Conservation (phyloP, 1,139 yeast species). For the Suhomyces bolitotheri region DNA sequence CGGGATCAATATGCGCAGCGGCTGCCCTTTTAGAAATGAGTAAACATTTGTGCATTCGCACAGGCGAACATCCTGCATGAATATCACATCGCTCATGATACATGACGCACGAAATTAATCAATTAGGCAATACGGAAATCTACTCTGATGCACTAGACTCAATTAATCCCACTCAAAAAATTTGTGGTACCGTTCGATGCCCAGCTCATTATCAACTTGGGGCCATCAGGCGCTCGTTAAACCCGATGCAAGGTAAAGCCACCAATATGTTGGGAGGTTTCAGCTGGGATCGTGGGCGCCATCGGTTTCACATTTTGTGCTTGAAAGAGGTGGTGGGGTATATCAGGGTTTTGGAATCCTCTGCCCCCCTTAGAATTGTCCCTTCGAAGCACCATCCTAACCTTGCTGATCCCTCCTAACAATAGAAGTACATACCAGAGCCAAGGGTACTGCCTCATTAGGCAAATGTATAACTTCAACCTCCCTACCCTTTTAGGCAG, state of each 20-base stretch:
- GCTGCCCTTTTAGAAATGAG: conserved; percentile 10
- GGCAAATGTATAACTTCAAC: too few relatives aligned
- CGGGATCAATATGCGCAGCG: conserved; percentile 1
- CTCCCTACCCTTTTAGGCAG: too few relatives aligned
- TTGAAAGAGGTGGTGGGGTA: background rate
- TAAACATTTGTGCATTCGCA: conserved; percentile 6
- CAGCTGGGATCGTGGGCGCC: background rate
- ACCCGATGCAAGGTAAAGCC: background rate
- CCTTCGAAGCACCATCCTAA: too few relatives aligned
- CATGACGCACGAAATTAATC: conserved; percentile 5
- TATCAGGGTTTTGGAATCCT: conserved; percentile 4
- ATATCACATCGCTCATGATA: conserved; percentile 1
- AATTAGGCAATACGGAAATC: conserved; percentile 4
- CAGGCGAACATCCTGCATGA: conserved; percentile 4
- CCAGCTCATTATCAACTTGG: too few relatives aligned
- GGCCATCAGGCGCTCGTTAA: too few relatives aligned
- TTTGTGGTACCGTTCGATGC: too few relatives aligned
- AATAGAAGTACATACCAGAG: conserved; percentile 21
- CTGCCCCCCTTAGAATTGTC: conserved; percentile 5
- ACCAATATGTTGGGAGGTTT: background rate
- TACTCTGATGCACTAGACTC: background rate
- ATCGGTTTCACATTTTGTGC: background rate
- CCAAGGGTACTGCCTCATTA: conserved; percentile 17
- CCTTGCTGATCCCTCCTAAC: conserved; percentile 20
- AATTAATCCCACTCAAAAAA: background rate